Conservation (phyloP, 2,329 filamentous ascomycete species). For the Epichloe scottii region DNA sequence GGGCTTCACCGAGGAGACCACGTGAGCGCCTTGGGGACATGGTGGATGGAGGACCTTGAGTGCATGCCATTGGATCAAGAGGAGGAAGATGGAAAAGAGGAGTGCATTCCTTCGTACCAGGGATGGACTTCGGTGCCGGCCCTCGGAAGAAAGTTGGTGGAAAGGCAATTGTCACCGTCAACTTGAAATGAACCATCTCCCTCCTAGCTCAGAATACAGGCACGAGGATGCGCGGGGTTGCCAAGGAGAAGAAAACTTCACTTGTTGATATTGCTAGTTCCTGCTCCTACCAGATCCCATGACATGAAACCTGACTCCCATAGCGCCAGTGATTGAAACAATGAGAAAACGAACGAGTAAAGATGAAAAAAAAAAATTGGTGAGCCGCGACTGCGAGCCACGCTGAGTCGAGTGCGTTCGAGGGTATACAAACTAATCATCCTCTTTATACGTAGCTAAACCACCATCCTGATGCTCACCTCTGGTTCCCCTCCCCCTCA, state of each 20-base stretch:
- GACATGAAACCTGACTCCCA: background rate
- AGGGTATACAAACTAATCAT: slow-evolving; percentile 4
- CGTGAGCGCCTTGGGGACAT: too few relatives aligned
- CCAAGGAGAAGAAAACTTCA: background rate
- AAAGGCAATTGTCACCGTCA: too few relatives aligned
- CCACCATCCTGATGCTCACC: background rate
- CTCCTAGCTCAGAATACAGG: too few relatives aligned
- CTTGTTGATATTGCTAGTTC: background rate
- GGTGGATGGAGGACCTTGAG: too few relatives aligned
- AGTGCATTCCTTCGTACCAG: too few relatives aligned
- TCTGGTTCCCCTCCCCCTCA: background rate
- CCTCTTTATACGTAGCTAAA: background rate
- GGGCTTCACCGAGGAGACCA: slow-evolving; percentile 29
- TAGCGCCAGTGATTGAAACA: background rate
- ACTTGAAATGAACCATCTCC: too few relatives aligned
- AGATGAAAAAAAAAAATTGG: background rate
- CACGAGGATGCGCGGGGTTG: too few relatives aligned
- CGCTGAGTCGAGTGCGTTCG: background rate
- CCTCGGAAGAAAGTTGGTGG: too few relatives aligned
- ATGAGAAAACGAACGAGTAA: background rate
- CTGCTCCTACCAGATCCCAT: background rate
- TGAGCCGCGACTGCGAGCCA: background rate
- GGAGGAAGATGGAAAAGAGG: too few relatives aligned
- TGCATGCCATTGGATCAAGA: too few relatives aligned
- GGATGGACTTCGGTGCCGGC: too few relatives aligned